Percentiles rank a stretch among this genome's conserved stretches.
Conservation (phyloP, 257 asterid species). For the Plantago elongata region DNA sequence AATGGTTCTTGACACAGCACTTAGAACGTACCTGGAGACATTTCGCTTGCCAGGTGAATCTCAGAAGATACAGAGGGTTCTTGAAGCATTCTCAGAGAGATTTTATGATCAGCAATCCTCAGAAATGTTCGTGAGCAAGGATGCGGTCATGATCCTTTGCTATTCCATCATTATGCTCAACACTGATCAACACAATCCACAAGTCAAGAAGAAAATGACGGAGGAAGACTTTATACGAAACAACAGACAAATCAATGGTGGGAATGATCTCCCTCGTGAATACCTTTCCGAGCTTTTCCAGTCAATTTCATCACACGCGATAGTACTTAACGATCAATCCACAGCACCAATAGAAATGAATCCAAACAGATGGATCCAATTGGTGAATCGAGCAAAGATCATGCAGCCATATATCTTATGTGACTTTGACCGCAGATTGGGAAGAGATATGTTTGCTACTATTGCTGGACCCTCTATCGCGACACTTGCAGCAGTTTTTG, state of each 20-base stretch:
- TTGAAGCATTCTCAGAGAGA: slow-evolving; percentile 88
- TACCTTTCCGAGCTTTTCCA: slow-evolving; percentile 78
- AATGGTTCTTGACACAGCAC: slow-evolving; percentile 63
- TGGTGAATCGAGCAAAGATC: slow-evolving; percentile 57
- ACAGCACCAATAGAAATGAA: slow-evolving; percentile 50
- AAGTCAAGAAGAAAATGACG: slow-evolving; percentile 94
- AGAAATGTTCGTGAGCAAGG: slow-evolving; percentile 72
- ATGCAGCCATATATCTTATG: slow-evolving; percentile 51
- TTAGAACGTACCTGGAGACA: slow-evolving; percentile 66
- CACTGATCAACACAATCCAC: slow-evolving; percentile 92
- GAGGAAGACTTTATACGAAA: slow-evolving; percentile 89
- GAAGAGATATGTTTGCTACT: slow-evolving; percentile 82
- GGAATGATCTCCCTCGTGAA: slow-evolving; percentile 84
- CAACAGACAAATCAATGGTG: slow-evolving; percentile 73
- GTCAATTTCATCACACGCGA: slow-evolving; percentile 61
- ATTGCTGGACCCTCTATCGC: slow-evolving; percentile 88
- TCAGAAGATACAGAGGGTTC: slow-evolving; percentile 81
- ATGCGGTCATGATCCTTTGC: slow-evolving; percentile 66
- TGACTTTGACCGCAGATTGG: slow-evolving; percentile 69
- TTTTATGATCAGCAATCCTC: slow-evolving; percentile 87
- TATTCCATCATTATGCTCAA: slow-evolving; percentile 92
- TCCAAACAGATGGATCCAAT: slow-evolving; percentile 81
- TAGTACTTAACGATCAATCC: slow-evolving; percentile 36
- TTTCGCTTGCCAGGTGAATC: slow-evolving; percentile 90
- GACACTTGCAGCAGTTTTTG: slow-evolving; percentile 79